These are phyloP conservation scores for Plantago coronopus DNA, from an alignment of 305 asterid species.

Conservation along the genomic window DNA sequence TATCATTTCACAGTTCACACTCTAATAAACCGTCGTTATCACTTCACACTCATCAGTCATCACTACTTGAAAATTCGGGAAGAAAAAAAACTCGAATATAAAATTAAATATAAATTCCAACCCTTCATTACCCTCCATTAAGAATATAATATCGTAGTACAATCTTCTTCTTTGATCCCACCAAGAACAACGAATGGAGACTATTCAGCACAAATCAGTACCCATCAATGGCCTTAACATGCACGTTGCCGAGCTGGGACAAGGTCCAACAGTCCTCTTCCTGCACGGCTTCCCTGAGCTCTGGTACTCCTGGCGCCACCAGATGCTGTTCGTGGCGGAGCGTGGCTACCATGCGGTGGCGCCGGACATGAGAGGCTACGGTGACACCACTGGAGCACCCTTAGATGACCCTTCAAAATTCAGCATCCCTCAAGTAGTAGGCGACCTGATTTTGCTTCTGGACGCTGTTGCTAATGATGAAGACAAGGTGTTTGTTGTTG, in stretches of 20 bases:
- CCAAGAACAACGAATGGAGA: conserved; percentile 30
- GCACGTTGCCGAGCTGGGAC: conserved; percentile 52
- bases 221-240: conserved; percentile 40
- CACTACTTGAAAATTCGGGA: too few species aligned
- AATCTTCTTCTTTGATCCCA: too few species aligned
- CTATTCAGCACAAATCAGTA: conserved; percentile 34
- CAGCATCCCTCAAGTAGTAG: conserved; percentile 41
- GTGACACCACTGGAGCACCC: conserved; percentile 55
- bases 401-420: conserved; percentile 39
- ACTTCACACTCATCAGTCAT: too few species aligned
- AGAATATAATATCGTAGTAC: too few species aligned
- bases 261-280: conserved; percentile 57
- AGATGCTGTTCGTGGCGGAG: conserved; percentile 45
- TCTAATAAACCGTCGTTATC: too few species aligned
- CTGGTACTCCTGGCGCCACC: conserved; percentile 68
- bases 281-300: conserved; percentile 61
- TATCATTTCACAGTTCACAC: too few species aligned
- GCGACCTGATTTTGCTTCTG: conserved; percentile 42
- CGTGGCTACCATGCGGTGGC: conserved; percentile 54
- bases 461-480: conserved; percentile 29
- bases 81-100: too few species aligned
- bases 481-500: conserved; percentile 52
- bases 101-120: too few species aligned
- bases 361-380: conserved; percentile 56
- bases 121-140: too few species aligned